Base-by-base conservation (phyloP, 352 stramenopile genomes). In the Pilasporangium apinafurcum region DNA sequence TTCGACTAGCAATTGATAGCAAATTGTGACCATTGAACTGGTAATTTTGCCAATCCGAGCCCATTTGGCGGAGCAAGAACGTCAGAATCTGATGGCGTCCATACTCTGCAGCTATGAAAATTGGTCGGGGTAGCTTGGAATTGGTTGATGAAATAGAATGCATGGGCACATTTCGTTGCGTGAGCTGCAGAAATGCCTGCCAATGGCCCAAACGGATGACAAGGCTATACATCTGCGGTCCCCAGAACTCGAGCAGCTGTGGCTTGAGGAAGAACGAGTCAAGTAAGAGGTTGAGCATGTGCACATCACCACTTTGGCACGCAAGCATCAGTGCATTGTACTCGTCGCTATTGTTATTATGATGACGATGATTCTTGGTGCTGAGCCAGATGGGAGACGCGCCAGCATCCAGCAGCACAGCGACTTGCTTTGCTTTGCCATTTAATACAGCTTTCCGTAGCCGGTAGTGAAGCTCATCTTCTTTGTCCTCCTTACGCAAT, bases 281-380 rank as follows among this genome's bases (percentile, higher is more conserved):
- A 18, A 89, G 59, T 18, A 89, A 44, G 32, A 89, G 36, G 38
- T 58, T 62, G 40, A 89, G 44, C 4, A 84, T 62, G 30, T 74
- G 51, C 7, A 60, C 59, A 32, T 83, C 41, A 32, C 73, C 76
- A 7, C 43, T 35, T 51, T 68, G 56, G 48, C 76, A 86, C 27
- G 73, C 70, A n/a, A 89, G 47, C 18, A 89, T 49, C 21, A 89
- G 41, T 6, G 73, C 68, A 27, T 89, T 85, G 28, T 74, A 51
- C 37, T 82, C 56, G 18, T 59, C 59, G 5, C 28, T 34, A 8
- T 31, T 37, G 22, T 40, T 36, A 24, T 57, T 34, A 10, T 33
- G 53, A 24, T 37, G 52, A 4, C 37, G 39, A 20, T 56, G 62
- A 10, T 13, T 29, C 8, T 65, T 61, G 3, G 65, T 48, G 8